Evolutionary conservation across 2,329 filamentous ascomycete species (phyloP).

Genomic region (Fusarium sacchari): DNA sequence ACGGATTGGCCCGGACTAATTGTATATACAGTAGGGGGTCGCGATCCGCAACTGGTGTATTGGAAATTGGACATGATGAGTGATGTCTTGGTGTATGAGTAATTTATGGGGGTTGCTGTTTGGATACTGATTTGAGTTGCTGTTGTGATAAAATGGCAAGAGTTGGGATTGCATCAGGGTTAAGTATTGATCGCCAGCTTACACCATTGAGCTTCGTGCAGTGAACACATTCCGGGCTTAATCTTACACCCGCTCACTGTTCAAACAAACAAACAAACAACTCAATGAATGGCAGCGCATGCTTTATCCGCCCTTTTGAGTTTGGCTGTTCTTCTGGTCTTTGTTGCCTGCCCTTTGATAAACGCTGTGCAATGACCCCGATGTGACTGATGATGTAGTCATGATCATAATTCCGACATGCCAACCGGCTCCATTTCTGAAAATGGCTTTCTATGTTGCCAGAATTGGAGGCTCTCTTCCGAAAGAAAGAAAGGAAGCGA

Average conservation of each 20-base stretch:
- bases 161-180: not conserved
- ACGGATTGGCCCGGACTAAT: no score
- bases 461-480: not conserved
- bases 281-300: not conserved
- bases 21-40: no score
- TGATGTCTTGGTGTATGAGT: not conserved
- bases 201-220: not conserved
- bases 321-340: not conserved
- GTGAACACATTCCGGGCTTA: not conserved
- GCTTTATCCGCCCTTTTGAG: not conserved
- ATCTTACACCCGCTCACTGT: not conserved
- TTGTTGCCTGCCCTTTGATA: not conserved
- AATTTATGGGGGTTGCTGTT: not conserved
- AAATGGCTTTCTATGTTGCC: not conserved
- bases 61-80: not conserved
- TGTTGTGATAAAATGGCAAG: not conserved
- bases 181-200: accelerated
- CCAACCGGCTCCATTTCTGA: not conserved
- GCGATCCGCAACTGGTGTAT: no score
- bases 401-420: accelerated
- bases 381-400: not conserved
- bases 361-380: not conserved
- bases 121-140: not conserved
- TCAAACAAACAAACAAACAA: not conserved
- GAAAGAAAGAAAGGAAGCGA: not conserved